Evolutionary conservation across 139 green algal genomes (phyloP).

Genomic region (Chlorella vulgaris): DNA sequence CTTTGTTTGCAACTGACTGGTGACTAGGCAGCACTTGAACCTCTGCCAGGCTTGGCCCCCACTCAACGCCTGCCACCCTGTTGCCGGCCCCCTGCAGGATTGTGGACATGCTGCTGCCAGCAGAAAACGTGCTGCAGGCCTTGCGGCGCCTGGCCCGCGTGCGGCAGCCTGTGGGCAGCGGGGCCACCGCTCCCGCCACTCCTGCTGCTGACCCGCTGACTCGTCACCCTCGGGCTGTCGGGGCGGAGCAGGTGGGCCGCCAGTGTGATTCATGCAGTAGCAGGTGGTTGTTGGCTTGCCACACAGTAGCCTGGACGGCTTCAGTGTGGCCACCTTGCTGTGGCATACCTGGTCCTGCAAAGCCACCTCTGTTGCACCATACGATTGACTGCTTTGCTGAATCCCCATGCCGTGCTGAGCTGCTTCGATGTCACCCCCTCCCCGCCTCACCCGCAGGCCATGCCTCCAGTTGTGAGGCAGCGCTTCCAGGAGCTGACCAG

Average conservation of each 20-base stretch:
- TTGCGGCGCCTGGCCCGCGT: slow-evolving; percentile 59
- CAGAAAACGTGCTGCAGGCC: slow-evolving; percentile 64
- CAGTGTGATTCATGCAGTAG: not conserved
- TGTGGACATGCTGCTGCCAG: slow-evolving; percentile 56
- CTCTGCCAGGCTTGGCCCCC: not conserved
- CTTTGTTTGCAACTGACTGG: not conserved
- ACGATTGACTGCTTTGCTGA: too few species aligned
- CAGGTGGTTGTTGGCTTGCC: not conserved
- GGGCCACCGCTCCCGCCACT: not conserved
- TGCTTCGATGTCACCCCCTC: not conserved
- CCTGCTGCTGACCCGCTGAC: not conserved
- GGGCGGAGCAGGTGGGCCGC: too few species aligned
- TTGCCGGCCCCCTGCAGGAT: slow-evolving; percentile 19
- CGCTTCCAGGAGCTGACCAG: slow-evolving; percentile 49
- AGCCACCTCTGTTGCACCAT: not conserved
- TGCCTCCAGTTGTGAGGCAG: slow-evolving; percentile 11
- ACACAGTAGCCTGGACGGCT: not conserved
- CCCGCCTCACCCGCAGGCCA: slow-evolving; percentile 1
- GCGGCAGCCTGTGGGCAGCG: not conserved
- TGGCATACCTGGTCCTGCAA: too few species aligned
- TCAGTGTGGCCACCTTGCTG: not conserved
- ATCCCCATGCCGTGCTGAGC: too few species aligned
- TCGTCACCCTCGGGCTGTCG: not conserved
- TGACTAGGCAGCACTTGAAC: not conserved
- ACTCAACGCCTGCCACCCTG: not conserved